Evolutionary conservation across 192 early-diverging fungal species (phyloP), one percentile per base, ranked within the genome.

Genomic region (Podila horticola): DNA sequence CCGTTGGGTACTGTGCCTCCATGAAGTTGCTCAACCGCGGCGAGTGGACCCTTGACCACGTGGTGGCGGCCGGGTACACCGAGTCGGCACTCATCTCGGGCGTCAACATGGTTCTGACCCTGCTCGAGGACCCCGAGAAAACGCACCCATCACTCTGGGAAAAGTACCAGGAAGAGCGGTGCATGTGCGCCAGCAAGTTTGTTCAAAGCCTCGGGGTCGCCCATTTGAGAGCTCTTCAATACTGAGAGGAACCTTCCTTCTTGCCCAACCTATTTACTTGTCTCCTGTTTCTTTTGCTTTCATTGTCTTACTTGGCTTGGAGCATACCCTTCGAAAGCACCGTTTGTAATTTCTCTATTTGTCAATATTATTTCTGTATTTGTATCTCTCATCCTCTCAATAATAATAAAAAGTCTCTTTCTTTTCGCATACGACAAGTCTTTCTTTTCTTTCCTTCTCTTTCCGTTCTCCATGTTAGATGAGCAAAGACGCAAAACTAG

Each of bases 31-130:
- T 90, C 1, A 69, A 66, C 58, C 72, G 85, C 49, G 82, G 75
- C 11, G 61, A 58, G 22, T 90, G 89, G 89, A 69, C 90, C 36
- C 74, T 64, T 2, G 88, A 89, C 41, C 88, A 94, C 31, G 84
- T 75, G 13, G 85, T 87, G 65, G 91, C 90, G 72, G 87, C 93
- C 31, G 93, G 93, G 5, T 96, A 94, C 85, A 79, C 84, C 45
- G 91, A 92, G 69, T 71, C 71, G 19, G 87, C 88, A 71, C 71
- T 96, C 19, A 20, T 82, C 19, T 74, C 74, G 11, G 63, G 66
- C 0, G 84, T 79, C 13, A 63, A 76, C 6, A 69, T 91, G 11
- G 86, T 93, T 59, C 15, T 93, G 8, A 82, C 88, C 62, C 86
- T 82, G 71, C 61, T 90, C 62, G 69, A 82, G 74, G 58, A 86